Evolutionary conservation across 1,284 basidiomycete genomes (phyloP), one percentile per base, ranked within the genome.

Genomic region (Moesziomyces antarcticus): DNA sequence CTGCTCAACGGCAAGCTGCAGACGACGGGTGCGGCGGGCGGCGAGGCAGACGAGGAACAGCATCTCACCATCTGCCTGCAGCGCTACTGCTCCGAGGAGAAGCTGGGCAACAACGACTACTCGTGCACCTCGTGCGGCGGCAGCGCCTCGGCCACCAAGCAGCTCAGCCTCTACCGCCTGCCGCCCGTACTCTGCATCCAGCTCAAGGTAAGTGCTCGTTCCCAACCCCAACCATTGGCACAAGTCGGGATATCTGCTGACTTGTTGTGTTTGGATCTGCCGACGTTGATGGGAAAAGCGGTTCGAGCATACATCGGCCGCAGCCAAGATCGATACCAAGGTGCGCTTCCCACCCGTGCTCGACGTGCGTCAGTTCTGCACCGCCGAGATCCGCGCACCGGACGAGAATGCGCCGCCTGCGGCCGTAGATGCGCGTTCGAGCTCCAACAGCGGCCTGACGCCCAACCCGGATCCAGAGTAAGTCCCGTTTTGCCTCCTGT

Each of bases 121-220:
- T 90, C 78, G 83, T 94, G 41, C 89, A 74, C 71, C 41, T 37
- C 47, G 21, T 80, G 78, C 52, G 69, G 68, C 21, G 58, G 64
- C n/a, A 58, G 51, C 35, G 50, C 73, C 3, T 55, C 58, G n/a
- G 69, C 66, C 1, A 68, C 63, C 75, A 94, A 95, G 81, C 90
- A 93, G 46, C 85, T 98, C 53, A 92, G 90, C 71, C 90, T 98
- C 75, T 89, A 89, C 58, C 91, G 91, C 69, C 87, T 99, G 5
- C 94, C 96, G 0, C 92, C 93, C 0, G 93, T 97, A 0, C 87
- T 99, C 47, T 93, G 92, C 76, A 93, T 98, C 77, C 96, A 98
- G 84, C 91, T 99, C 86, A 99, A 98, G 88, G 94, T 93, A 37
- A 43, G 85, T 75, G 30, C 8, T 35, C 33, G 44, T 24, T 24